Evolutionary conservation across 2,329 filamentous ascomycete genomes (phyloP).

Genomic region (Penicillium hesseltinei): DNA sequence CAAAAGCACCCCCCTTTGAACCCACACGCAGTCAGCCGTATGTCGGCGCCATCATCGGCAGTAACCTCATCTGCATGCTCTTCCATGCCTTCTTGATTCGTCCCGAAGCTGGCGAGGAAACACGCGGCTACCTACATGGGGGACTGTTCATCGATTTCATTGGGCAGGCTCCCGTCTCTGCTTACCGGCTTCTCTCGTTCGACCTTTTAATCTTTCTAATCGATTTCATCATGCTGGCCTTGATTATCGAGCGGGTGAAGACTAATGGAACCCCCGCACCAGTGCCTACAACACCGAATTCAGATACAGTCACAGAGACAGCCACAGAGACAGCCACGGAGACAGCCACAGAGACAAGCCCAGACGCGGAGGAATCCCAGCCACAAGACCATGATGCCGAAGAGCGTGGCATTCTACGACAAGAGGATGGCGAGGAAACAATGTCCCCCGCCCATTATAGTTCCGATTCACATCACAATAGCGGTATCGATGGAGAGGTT

Average conservation of each 20-base stretch:
- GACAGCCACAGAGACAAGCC: slow-evolving; percentile 24
- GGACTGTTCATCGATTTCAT: slow-evolving; percentile 65
- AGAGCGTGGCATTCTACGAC: slow-evolving; percentile 55
- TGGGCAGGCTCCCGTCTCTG: slow-evolving; percentile 58
- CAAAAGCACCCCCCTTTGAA: slow-evolving; percentile 54
- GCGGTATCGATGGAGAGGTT: slow-evolving; percentile 22
- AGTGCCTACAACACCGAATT: slow-evolving; percentile 9
- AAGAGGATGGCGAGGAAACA: slow-evolving; percentile 32
- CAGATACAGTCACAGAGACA: slow-evolving; percentile 21
- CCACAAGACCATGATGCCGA: slow-evolving; percentile 59
- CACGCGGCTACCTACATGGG: slow-evolving; percentile 58
- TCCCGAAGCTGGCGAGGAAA: slow-evolving; percentile 52
- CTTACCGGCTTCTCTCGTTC: slow-evolving; percentile 51
- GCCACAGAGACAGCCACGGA: slow-evolving; percentile 25
- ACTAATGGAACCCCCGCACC: slow-evolving; percentile 34
- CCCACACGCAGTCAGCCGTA: slow-evolving; percentile 53
- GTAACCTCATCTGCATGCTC: slow-evolving; percentile 56
- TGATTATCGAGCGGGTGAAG: slow-evolving; percentile 53
- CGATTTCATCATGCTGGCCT: slow-evolving; percentile 58
- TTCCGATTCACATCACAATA: slow-evolving; percentile 22
- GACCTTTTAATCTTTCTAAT: slow-evolving; percentile 55
- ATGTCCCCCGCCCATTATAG: slow-evolving; percentile 44
- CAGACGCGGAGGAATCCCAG: slow-evolving; percentile 8
- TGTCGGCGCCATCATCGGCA: slow-evolving; percentile 53
- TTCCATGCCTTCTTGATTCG: slow-evolving; percentile 56